Base-by-base conservation (phyloP, 345 rosid species). In the Brassica nigra region DNA sequence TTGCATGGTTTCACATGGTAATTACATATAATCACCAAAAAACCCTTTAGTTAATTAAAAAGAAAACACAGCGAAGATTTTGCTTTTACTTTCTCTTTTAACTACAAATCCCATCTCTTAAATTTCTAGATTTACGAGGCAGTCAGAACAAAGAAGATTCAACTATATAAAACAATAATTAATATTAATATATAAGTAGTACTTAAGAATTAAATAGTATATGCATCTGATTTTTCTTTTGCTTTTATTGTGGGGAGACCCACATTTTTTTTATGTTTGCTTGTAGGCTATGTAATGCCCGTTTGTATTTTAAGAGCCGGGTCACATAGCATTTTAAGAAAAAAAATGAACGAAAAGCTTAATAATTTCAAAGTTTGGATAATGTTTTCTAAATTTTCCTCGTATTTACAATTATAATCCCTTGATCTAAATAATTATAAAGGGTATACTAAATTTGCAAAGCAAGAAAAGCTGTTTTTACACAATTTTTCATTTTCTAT, bases 221-320 rank as follows among this genome's bases (percentile, higher is more conserved):
- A 70, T 70, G 74, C 62, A 42, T 59, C 33, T 42, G 47, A n/a
- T 33, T 49, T 54, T 27, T 57, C 62, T 78, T 72, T 72, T 72
- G 74, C 82, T 73, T 78, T 79, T 14, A 44, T 66, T 73, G 73
- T 59, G 82, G 74, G 68, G 68, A 66, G 82, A 9, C 55, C 82
- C 74, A 66, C 78, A 44, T 20, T 58, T 66, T 71, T 63, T 79
- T 78, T 73, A 78, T 66, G 77, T 66, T 72, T 73, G 54, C 73
- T 66, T 66, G 62, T 78, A 73, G 74, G 62, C 78, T 78, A 78
- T 78, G 77, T 72, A 78, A 78, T 58, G 82, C 82, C 82, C 63
- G 63, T 66, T 58, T 73, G 18, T 66, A 73, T 59, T 27, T 78
- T 23, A 23, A 78, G 77, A 73, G 63, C 34, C 31, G 77, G 82